phyloP scores from a whole-genome alignment of 139 green algal species.

The Tetradesmus obliquus region DNA sequence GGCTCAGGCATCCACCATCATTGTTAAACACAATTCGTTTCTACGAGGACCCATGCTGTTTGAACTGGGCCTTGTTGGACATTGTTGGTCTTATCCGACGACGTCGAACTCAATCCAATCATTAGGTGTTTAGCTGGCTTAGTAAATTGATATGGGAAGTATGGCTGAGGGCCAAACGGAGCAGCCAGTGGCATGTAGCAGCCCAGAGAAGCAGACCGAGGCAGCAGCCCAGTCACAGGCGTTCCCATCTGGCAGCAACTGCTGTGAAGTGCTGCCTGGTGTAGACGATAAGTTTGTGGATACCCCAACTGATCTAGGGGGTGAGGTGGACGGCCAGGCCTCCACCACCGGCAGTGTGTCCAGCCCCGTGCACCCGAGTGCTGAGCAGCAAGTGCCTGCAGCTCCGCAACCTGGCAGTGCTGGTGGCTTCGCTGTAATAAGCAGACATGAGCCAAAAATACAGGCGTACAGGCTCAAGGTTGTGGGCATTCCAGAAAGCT shows the following conservation, averaged over 20 bases:
- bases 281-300: neutral
- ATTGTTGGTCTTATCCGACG: neutral
- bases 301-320: neutral
- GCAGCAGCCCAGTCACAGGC: neutral
- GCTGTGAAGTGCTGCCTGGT: neutral
- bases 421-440: neutral
- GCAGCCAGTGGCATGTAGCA: neutral
- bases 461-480: conserved; percentile 12
- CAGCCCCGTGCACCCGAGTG: neutral
- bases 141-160: neutral
- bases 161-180: neutral
- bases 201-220: neutral
- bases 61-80: neutral
- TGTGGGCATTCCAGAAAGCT: conserved; percentile 17
- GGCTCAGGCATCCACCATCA: neutral
- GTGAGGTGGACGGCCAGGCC: neutral
- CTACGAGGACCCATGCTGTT: neutral
- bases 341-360: neutral
- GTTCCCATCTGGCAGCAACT: neutral
- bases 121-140: neutral
- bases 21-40: neutral
- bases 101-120: neutral
- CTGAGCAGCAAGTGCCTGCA: neutral
- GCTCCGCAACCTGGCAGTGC: neutral
- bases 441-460: neutral